Base-by-base conservation (phyloP, 2,329 filamentous ascomycete genomes). In the Volutella citrinella region DNA sequence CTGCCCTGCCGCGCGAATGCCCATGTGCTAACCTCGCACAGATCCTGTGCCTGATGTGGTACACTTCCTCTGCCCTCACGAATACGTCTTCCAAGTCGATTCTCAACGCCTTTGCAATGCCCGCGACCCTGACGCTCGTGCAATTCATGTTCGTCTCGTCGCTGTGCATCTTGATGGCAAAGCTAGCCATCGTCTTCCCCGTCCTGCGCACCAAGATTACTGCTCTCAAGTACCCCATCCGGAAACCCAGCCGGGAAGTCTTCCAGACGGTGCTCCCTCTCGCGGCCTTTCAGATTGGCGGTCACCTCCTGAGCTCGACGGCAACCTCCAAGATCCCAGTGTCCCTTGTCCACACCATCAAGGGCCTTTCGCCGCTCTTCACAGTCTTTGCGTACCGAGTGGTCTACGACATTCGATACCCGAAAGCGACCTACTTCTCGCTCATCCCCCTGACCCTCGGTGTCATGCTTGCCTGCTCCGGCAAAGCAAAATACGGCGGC, bases 21-120 rank as follows among this genome's bases (percentile, higher is more conserved):
- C 20, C 28, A 34, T 43, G 33, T 45, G 39, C 42, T 50, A 32
- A 46, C 40, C 47, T 52, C 38, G 46, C 44, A 49, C 63, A 96
- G 91, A 65, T 76, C 31, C 80, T 96, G 30, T 97, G 91, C 64
- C 68, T 90, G 38, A 66, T 91, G 56, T 97, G 93, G 93, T 98
- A 97, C 69, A 77, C 86, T 60, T 95, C 90, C 16, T 97, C 91
- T 26, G 93, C 94, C 43, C 70, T 97, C 50, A 96, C 93, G 43
- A 98, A 97, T 60, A 96, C 93, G 3, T 97, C 93, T 16, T 96
- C 93, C 32, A 98, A 98, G 67, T 87, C 91, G 13, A 98, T 98
- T 55, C 73, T 97, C 42, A 96, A 88, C 49, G 86, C 87, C 26
- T 87, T 96, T 48, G 81, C 87, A 38, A 93, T 88, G 63, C 91